These are phyloP conservation scores for Aspergillus japonicus DNA, from an alignment of 2,329 filamentous ascomycete species.

Conservation along the genomic window DNA sequence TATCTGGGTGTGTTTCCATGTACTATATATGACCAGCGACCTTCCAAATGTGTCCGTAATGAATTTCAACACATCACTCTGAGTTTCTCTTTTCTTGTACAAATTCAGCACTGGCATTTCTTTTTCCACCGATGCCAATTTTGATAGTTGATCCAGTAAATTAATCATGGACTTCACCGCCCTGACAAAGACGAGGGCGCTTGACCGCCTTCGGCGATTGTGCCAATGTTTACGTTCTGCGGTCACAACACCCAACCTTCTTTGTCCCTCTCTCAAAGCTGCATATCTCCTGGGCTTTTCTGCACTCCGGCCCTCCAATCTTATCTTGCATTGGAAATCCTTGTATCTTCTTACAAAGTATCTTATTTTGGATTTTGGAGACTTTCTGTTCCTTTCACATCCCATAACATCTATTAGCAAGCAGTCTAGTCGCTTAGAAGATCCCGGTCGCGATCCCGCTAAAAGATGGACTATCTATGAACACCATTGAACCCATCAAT, in stretches of 20 bases:
- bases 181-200: not conserved
- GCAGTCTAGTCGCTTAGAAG: not conserved
- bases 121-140: not conserved
- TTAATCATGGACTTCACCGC: not conserved
- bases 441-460: not conserved
- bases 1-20: constrained; percentile 22
- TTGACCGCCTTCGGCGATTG: not conserved
- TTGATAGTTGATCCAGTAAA: too few species aligned
- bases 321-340: not conserved
- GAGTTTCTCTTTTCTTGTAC: not conserved
- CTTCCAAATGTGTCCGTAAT: constrained; percentile 27
- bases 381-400: not conserved
- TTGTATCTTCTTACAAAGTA: not conserved
- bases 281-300: not conserved
- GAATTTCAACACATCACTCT: constrained; percentile 9
- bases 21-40: constrained; percentile 30
- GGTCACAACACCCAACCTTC: not conserved
- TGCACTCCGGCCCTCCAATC: not conserved
- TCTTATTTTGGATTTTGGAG: not conserved
- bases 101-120: too few species aligned
- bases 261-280: not conserved
- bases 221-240: not conserved
- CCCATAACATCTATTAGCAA: not conserved
- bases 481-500: constrained; percentile 4
- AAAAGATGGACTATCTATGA: constrained; percentile 17